Conservation (phyloP, 257 asterid genomes). For the Nicotiana obtusifolia region DNA sequence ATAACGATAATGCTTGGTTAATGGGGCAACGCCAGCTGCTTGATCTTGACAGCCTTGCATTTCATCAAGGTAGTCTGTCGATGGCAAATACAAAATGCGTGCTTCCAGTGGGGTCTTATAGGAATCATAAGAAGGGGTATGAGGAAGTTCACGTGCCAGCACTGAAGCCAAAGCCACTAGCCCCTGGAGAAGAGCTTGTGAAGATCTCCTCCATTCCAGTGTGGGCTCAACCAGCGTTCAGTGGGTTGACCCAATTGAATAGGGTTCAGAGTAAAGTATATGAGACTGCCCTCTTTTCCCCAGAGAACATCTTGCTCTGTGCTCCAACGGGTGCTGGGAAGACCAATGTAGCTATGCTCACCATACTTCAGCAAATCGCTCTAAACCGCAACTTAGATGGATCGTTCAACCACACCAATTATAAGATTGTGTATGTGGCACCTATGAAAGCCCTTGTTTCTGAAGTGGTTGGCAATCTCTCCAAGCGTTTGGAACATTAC, state of each 20-base stretch:
- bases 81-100: constrained; percentile 30
- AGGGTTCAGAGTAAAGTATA: constrained; percentile 41
- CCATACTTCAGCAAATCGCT: constrained; percentile 36
- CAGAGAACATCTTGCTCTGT: constrained; percentile 35
- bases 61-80: constrained; percentile 27
- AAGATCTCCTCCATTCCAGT: constrained; percentile 32
- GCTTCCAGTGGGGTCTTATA: constrained; percentile 27
- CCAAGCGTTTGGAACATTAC: constrained; percentile 33
- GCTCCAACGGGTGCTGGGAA: constrained; percentile 50
- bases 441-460: constrained; percentile 48
- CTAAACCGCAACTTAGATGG: constrained; percentile 30
- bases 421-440: constrained; percentile 44
- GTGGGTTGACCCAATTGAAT: constrained; percentile 34
- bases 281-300: constrained; percentile 33
- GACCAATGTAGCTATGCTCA: constrained; percentile 45
- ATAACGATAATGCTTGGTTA: constrained; percentile 29
- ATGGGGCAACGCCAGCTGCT: constrained; percentile 35
- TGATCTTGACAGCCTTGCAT: constrained; percentile 36
- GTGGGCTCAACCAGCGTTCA: constrained; percentile 41
- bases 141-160: constrained; percentile 43
- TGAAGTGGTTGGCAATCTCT: constrained; percentile 39
- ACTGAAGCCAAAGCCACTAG: constrained; percentile 27
- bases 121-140: constrained; percentile 31
- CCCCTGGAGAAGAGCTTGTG: constrained; percentile 27
- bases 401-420: constrained; percentile 22